Evolutionary conservation across 495 filamentous ascomycete species (phyloP), one percentile per base, ranked within the genome.

Genomic region (Aspergillus baeticus): DNA sequence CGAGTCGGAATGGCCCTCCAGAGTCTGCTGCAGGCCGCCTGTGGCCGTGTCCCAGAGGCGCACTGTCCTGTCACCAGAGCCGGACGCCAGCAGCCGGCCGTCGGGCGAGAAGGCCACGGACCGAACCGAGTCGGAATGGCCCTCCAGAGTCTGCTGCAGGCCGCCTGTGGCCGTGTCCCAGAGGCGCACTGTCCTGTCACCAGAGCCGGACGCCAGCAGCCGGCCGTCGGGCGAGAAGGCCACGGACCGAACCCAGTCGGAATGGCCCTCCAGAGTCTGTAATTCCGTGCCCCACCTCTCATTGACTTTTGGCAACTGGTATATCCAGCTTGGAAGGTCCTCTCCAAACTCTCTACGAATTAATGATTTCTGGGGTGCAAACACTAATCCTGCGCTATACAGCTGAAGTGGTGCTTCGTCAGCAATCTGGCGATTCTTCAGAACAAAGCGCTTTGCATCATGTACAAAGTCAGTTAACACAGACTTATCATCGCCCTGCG

Each of bases 81-180:
- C 63, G 13, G 72, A 74, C 10, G 55, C 67, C 0, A 78, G 10
- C 13, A 67, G 35, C 51, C 55, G 62, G 14, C 63, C 57, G 47
- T 78, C 63, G 2, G 63, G 67, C 6, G 69, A 74, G 63, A 77
- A 77, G 15, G 63, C 65, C 2, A 69, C 64, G 17, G 38, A 55
- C 33, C 26, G 7, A 17, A 51, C 48, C 3, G n/a, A 17, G 11
- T 39, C 26, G 6, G 23, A 20, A 34, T 53, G 38, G 15, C 37
- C 38, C 48, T 67, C 58, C 14, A 67, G 63, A 18, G 55, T 71
- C 41, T 65, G 53, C 2, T 63, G 59, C 11, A 57, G 55, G 2
- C 26, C 11, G 26, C 59, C 59, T 13, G 55, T 61, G 5, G 15
- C 46, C 7, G 54, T 5, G 50, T 70, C 55, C 66, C 61, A 69